Base-by-base conservation (phyloP, 1,284 basidiomycete species). In the Sanghuangporus baumii region DNA sequence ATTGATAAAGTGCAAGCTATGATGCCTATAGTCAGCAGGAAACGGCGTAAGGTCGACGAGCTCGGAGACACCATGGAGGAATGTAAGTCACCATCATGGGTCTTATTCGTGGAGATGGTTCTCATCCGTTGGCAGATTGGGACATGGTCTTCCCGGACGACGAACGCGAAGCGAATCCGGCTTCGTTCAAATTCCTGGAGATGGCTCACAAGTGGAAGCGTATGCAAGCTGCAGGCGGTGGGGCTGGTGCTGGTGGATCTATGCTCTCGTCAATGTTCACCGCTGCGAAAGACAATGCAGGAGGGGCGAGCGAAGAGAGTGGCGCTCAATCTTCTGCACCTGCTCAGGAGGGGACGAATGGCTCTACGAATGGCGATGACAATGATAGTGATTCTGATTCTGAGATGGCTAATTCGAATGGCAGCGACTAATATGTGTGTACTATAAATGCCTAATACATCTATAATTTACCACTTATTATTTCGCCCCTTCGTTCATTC, bases 141-240 rank as follows among this genome's bases (percentile, higher is more conserved):
- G 94, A 96, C 72, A 86, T 96, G 71, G 88, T 95, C 23, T 98
- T 97, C 74, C 87, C 93, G 37, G 95, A 97, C 78, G 95, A 98
- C 81, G 93, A 96, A 71, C 84, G 88, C 61, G 93, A 96, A 71
- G 85, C 89, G 51, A 96, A 96, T 71, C 93, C 95, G 0, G 89
- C 92, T 0, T 87, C 93, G 1, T 96, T 94, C 87, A 95, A 94
- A 72, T 93, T 96, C 79, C 79, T 97, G 72, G 89, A 96, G 73
- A 92, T 91, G 80, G 95, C 95, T 0, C 93, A 94, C 72, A 89
- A 89, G 2, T 97, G 95, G 95, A 88, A 87, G 68, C 78, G 72
- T 63, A 69, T 81, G 2, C 81, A 86, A 65, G 71, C 72, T 23
- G 65, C 67, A 12, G 68, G 69, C 18, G 69, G 57, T 2, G 61